Base-by-base conservation (phyloP, 768 basidiomycete genomes). In the Brasilioporus rufonigricans region DNA sequence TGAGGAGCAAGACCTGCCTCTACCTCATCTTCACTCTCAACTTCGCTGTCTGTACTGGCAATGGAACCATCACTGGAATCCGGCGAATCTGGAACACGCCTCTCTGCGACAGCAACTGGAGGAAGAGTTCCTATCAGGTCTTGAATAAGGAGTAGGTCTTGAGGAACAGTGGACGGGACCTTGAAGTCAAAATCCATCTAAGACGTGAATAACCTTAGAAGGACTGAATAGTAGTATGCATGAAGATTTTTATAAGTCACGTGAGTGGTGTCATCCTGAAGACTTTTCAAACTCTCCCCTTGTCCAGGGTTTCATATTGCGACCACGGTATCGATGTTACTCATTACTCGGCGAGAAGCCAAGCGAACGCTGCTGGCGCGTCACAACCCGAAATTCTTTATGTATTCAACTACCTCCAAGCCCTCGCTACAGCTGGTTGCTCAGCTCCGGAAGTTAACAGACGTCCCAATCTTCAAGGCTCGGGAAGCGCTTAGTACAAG, bases 381-480 rank as follows among this genome's bases (percentile, higher is more conserved):
- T 53, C 36, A 35, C 23, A 14, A 21, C 5, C 21, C 44, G 13
- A 62, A 50, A 39, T 41, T 35, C 40, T n/a, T 16, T 31, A 29
- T 66, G 56, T 89, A 87, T 69, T 85, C 87, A 16, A 80, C 84
- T 5, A 52, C 65, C 21, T 61, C 72, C 50, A 91, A 87, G 65
- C 77, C 86, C 0, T 80, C 89, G 13, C 68, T 92, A 31, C 83
- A 86, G 51, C 84, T 95, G 52, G 86, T 98, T 59, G 89, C 90
- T 1, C 84, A 93, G 69, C 81, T 98, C 39, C 84, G 96, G 59
- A 91, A 89, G 70, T 77, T 79, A 62, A 88, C 81, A 43, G 84
- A 86, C 45, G 89, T 93, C 46, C 91, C 94, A 9, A 84, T 98
- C 60, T 77, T 80, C 43, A 93, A 93, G 74, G 96, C 95, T 29